Conservation (phyloP, 176 grass and related monocot genomes). For the Paspalum notatum region DNA sequence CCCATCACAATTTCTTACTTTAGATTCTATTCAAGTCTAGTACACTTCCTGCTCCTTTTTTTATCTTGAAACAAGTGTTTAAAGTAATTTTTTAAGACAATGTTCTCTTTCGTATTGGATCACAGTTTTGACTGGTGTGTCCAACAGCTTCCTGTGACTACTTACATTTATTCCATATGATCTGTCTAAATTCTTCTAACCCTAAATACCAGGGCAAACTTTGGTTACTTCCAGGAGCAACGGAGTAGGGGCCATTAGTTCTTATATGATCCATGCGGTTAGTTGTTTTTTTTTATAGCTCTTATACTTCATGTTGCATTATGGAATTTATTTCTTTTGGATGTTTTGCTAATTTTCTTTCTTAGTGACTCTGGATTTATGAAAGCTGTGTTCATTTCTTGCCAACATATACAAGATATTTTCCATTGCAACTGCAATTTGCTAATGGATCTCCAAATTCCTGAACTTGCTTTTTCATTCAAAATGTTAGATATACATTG, state of each 20-base stretch:
- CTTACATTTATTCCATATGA: conserved; percentile 8
- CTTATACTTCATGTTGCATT: neutral
- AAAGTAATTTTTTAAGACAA: neutral
- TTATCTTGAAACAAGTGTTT: neutral
- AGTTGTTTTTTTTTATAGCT: conserved; percentile 16
- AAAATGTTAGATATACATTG: conserved; percentile 8
- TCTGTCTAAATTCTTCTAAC: conserved; percentile 10
- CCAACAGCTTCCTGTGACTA: neutral
- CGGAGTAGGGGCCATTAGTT: conserved; percentile 26
- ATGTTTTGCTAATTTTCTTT: neutral
- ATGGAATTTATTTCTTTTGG: neutral
- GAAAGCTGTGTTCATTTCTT: neutral
- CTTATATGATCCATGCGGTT: conserved; percentile 40
- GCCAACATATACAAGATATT: neutral
- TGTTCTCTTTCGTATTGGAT: neutral
- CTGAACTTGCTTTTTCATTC: neutral
- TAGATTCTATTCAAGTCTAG: neutral
- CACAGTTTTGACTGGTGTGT: conserved; percentile 11
- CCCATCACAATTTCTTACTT: neutral
- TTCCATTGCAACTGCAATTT: neutral
- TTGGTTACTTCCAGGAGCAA: conserved; percentile 37
- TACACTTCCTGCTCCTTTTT: neutral
- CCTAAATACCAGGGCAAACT: conserved; percentile 47
- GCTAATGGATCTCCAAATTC: conserved; percentile 1
- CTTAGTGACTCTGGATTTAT: neutral